Evolutionary conservation across 1,284 basidiomycete genomes (phyloP).

Genomic region (Ustilago xerochloae): DNA sequence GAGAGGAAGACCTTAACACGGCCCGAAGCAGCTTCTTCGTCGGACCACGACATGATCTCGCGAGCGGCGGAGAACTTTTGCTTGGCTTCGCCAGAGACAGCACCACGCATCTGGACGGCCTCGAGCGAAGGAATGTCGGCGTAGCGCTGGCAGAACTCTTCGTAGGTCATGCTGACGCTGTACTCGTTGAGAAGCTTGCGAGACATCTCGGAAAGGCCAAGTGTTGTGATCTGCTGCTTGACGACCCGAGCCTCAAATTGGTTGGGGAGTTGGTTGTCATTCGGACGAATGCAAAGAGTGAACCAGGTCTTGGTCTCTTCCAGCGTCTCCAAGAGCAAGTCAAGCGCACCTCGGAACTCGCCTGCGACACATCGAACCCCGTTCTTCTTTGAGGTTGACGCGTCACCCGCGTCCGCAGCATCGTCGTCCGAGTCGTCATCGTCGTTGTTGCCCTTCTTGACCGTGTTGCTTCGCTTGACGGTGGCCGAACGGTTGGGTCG

Average conservation of each 20-base stretch:
- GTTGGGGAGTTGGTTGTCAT: constrained; percentile 91
- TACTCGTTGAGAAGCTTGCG: constrained; percentile 61
- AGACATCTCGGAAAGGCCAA: constrained; percentile 81
- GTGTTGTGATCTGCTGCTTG: constrained; percentile 87
- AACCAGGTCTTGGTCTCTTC: constrained; percentile 92
- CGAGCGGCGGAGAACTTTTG: constrained; percentile 70
- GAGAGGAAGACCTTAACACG: constrained; percentile 86
- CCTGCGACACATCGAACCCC: constrained; percentile 78
- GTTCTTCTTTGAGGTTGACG: constrained; percentile 33
- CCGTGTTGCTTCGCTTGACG: constrained; percentile 52
- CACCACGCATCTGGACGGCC: constrained; percentile 70
- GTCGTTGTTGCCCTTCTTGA: constrained; percentile 74
- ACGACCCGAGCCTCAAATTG: constrained; percentile 91
- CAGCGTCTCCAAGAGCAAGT: constrained; percentile 86
- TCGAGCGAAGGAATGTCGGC: constrained; percentile 54
- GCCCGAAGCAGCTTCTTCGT: constrained; percentile 82
- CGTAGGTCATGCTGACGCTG: constrained; percentile 81
- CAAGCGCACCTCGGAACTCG: constrained; percentile 84
- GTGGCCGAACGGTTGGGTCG: constrained; percentile 53
- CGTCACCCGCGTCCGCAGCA: constrained; percentile 41
- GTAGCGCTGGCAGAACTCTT: constrained; percentile 83
- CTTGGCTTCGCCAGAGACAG: constrained; percentile 70
- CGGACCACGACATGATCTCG: constrained; percentile 76
- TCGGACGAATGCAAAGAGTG: constrained; percentile 90
- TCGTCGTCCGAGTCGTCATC: constrained; percentile 71